phyloP scores from a whole-genome alignment of 495 filamentous ascomycete genomes.

The Penicillium coffeae region DNA sequence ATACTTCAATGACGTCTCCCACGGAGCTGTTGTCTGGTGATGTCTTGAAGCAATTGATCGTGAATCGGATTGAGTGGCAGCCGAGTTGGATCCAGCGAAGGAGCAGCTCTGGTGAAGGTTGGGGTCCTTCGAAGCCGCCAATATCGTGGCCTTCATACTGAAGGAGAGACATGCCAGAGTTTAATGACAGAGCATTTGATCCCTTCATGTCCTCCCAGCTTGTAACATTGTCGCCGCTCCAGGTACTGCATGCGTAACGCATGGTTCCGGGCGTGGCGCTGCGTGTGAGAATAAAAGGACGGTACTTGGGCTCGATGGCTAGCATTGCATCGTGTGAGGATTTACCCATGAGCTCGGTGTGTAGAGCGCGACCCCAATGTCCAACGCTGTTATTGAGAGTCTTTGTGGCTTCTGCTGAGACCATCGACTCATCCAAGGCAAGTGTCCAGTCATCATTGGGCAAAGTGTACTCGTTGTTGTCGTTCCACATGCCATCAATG shows the following conservation, averaged over 20 bases:
- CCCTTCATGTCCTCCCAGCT: conserved; percentile 68
- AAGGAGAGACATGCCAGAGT: conserved; percentile 61
- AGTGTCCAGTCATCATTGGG: conserved; percentile 61
- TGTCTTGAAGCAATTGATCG: conserved; percentile 75
- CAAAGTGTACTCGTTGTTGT: conserved; percentile 71
- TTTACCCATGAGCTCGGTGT: conserved; percentile 64
- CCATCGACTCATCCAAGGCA: conserved; percentile 44
- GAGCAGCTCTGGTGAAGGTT: conserved; percentile 63
- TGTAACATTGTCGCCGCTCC: conserved; percentile 64
- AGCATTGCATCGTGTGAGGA: conserved; percentile 60
- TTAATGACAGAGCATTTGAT: conserved; percentile 61
- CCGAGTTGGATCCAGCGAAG: conserved; percentile 69
- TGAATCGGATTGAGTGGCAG: conserved; percentile 63
- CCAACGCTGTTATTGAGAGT: conserved; percentile 40
- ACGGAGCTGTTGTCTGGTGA: conserved; percentile 54
- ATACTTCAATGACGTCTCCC: conserved; percentile 68
- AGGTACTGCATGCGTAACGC: conserved; percentile 61
- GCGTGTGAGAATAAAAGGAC: conserved; percentile 64
- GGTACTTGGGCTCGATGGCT: conserved; percentile 48
- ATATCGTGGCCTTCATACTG: conserved; percentile 68
- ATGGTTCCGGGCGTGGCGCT: conserved; percentile 66
- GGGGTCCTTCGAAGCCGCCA: conserved; percentile 67
- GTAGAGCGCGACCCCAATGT: conserved; percentile 59
- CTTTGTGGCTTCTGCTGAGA: conserved; percentile 29
- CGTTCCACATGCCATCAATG: conserved; percentile 72